Evolutionary conservation across 495 filamentous ascomycete genomes (phyloP).

Genomic region (Lasiosphaeria ovina): DNA sequence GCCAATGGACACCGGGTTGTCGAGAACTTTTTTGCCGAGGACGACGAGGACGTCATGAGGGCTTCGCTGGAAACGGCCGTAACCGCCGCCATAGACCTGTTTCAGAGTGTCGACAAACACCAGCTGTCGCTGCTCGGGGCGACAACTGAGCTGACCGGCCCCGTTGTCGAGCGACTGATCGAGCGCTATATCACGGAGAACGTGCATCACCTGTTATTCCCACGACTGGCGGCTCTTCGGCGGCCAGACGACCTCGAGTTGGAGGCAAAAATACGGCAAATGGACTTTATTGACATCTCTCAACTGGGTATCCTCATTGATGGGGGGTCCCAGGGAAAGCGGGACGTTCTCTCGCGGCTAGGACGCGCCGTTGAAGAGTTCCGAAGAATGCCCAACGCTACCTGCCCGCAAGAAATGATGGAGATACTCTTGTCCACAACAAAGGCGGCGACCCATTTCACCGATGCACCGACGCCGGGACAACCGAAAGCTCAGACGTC

Average conservation of each 20-base stretch:
- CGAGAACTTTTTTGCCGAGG: slow-evolving; percentile 59
- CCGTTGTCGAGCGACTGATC: slow-evolving; percentile 86
- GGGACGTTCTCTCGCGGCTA: slow-evolving; percentile 68
- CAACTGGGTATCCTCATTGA: slow-evolving; percentile 87
- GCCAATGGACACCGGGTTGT: slow-evolving; percentile 20
- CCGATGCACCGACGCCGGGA: slow-evolving; percentile 38
- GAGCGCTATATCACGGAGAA: slow-evolving; percentile 95
- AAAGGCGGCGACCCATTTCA: slow-evolving; percentile 71
- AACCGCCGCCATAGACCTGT: slow-evolving; percentile 90
- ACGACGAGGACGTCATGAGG: slow-evolving; percentile 85
- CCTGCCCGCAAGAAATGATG: slow-evolving; percentile 93
- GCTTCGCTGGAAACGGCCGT: slow-evolving; percentile 85
- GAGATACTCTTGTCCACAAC: slow-evolving; percentile 82
- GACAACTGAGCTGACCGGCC: slow-evolving; percentile 90
- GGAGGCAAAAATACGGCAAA: slow-evolving; percentile 84
- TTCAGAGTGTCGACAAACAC: slow-evolving; percentile 92
- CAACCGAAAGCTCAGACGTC: slow-evolving; percentile 21
- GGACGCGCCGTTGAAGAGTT: slow-evolving; percentile 83
- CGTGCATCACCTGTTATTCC: slow-evolving; percentile 81
- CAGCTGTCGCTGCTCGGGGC: slow-evolving; percentile 89
- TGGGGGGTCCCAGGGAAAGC: slow-evolving; percentile 66
- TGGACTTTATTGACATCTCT: slow-evolving; percentile 90
- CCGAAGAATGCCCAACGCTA: slow-evolving; percentile 77
- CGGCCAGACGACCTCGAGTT: slow-evolving; percentile 84
- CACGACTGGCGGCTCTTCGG: slow-evolving; percentile 73